Conservation (phyloP, 352 stramenopile genomes). For the Phytopythium oedochilum region DNA sequence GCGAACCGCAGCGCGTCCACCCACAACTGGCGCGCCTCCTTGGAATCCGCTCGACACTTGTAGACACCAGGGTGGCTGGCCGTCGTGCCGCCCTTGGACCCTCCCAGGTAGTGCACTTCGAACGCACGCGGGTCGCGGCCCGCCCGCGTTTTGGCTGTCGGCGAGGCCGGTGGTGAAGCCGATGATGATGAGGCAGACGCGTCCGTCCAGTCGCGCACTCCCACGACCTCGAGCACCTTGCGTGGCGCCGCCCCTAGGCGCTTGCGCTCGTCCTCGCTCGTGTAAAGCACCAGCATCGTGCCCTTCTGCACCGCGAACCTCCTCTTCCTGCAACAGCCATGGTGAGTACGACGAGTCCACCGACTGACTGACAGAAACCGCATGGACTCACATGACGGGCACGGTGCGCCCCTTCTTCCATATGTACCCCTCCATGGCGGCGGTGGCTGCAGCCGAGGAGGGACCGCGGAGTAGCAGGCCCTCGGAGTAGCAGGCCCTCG, state of each 20-base stretch:
- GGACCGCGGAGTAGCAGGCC: too few species aligned
- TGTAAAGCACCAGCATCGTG: slow-evolving; percentile 71
- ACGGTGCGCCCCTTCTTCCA: slow-evolving; percentile 44
- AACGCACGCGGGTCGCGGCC: slow-evolving; percentile 10
- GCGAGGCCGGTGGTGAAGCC: slow-evolving; percentile 1
- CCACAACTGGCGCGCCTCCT: slow-evolving; percentile 51
- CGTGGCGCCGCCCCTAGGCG: slow-evolving; percentile 33
- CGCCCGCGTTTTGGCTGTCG: neutral
- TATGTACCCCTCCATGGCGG: slow-evolving; percentile 38
- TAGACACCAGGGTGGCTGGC: slow-evolving; percentile 41
- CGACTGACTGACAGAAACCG: too few species aligned
- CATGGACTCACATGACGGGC: slow-evolving; percentile 31
- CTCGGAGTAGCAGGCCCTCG: too few species aligned
- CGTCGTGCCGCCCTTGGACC: slow-evolving; percentile 9
- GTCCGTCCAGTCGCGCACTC: slow-evolving; percentile 30
- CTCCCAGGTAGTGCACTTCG: slow-evolving; percentile 6
- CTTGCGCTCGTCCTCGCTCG: slow-evolving; percentile 40
- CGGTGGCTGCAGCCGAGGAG: too few species aligned
- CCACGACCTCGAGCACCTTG: slow-evolving; percentile 56
- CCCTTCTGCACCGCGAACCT: slow-evolving; percentile 74
- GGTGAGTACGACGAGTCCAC: neutral
- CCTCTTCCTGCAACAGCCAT: slow-evolving; percentile 35
- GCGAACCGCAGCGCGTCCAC: slow-evolving; percentile 52
- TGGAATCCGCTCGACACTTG: slow-evolving; percentile 53
- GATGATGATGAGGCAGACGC: neutral